Conservation (phyloP, 2,329 filamentous ascomycete species). For the Colletotrichum cereale region DNA sequence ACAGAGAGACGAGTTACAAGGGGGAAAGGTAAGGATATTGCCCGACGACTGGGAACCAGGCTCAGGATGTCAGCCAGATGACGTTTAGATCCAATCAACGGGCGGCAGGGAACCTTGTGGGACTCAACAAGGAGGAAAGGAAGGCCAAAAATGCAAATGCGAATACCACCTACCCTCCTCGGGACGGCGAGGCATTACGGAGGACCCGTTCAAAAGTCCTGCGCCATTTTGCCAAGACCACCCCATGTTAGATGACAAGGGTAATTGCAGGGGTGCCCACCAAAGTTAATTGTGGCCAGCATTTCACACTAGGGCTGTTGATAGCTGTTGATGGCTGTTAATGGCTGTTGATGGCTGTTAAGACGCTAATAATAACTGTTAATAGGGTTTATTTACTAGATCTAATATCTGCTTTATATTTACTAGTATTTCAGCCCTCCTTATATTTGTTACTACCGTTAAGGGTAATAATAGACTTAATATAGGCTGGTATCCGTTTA, state of each 20-base stretch:
- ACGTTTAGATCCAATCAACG: slow-evolving; percentile 7
- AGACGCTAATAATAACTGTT: no score
- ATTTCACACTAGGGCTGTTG: no score
- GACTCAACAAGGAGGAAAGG: slow-evolving; percentile 4
- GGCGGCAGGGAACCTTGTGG: not conserved
- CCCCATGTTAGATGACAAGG: no score
- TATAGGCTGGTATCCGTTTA: not conserved
- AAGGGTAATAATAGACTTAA: not conserved
- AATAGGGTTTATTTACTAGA: no score
- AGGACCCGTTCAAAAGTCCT: no score
- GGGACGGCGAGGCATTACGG: not conserved
- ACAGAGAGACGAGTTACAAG: slow-evolving; percentile 31
- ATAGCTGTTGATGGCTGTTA: no score
- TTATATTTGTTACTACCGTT: not conserved
- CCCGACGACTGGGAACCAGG: slow-evolving; percentile 14
- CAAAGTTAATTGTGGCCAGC: no score
- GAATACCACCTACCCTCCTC: slow-evolving; percentile 29
- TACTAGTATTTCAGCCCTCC: not conserved
- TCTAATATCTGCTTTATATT: no score
- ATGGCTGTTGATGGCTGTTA: no score
- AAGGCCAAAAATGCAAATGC: slow-evolving; percentile 18
- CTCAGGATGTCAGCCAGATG: not conserved
- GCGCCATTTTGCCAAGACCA: no score
- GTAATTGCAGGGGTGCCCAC: no score
- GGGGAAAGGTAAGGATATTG: slow-evolving; percentile 3